Evolutionary conservation across 140 eudicot species (phyloP).

Genomic region (Erigeron philadelphicus): DNA sequence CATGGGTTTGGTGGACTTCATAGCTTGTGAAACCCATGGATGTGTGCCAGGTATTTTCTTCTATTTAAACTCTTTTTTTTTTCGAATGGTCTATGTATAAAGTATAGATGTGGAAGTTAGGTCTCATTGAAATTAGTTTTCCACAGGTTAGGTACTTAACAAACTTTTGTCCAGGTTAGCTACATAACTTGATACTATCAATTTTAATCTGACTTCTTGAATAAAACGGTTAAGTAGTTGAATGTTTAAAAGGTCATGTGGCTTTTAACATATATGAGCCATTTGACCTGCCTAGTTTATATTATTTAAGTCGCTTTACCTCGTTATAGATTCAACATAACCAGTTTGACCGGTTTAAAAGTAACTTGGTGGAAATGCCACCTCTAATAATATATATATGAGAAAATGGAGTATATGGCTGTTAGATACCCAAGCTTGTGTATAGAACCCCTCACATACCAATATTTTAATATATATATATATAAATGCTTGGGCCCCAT

Average conservation of each 20-base stretch:
- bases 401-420: no score
- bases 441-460: no score
- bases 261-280: no score
- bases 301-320: not conserved
- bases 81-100: not conserved
- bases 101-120: not conserved
- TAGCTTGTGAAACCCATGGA: conserved; percentile 98
- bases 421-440: no score
- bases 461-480: no score
- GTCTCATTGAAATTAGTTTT: not conserved
- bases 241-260: no score
- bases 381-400: not conserved
- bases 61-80: not conserved
- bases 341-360: not conserved
- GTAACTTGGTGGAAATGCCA: not conserved
- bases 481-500: no score
- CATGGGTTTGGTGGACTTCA: conserved; percentile 99
- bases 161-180: no score
- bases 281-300: no score
- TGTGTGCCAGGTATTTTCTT: conserved; percentile 75
- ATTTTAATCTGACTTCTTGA: no score
- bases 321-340: not conserved
- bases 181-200: no score
- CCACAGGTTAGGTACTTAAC: not conserved
- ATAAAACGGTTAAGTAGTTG: no score